Percentiles rank a stretch among this genome's conserved stretches.
Evolutionary conservation across 495 filamentous ascomycete genomes (phyloP).

Genomic region (Penicillium ochrochloron): DNA sequence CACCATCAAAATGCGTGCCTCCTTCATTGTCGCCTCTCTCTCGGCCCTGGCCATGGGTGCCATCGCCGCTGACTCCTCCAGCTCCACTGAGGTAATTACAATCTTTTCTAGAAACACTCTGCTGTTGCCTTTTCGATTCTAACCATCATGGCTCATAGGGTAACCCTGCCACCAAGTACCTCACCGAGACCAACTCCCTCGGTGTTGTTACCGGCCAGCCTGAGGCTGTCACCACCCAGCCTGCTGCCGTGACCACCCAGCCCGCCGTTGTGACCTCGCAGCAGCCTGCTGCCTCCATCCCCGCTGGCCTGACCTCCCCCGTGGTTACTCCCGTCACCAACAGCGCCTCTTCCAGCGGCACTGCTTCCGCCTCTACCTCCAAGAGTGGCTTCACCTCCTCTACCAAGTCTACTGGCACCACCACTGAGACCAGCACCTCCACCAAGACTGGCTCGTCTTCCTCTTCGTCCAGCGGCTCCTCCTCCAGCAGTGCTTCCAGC

Average conservation of each 20-base stretch:
- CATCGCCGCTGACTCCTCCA: constrained; percentile 19
- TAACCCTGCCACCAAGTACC: constrained; percentile 50
- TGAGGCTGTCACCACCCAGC: constrained; percentile 43
- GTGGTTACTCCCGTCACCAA: constrained; percentile 23
- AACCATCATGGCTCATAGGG: constrained; percentile 18
- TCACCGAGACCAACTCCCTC: constrained; percentile 57
- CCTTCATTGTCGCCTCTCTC: constrained; percentile 46
- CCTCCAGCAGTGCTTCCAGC: constrained; percentile 30
- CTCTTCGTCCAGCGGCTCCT: constrained; percentile 23
- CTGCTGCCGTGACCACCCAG: constrained; percentile 47
- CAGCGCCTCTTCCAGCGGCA: constrained; percentile 17
- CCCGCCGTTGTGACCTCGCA: constrained; percentile 50
- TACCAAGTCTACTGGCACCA: constrained; percentile 13
- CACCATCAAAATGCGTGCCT: constrained; percentile 45
- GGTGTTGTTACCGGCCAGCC: constrained; percentile 61
- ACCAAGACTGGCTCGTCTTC: constrained; percentile 23
- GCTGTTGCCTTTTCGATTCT: not conserved
- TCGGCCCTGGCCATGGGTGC: constrained; percentile 42
- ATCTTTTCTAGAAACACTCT: not conserved
- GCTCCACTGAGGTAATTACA: constrained; percentile 26
- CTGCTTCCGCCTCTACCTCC: constrained; percentile 7
- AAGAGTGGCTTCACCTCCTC: constrained; percentile 19
- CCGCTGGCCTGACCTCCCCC: constrained; percentile 48
- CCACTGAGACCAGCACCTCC: constrained; percentile 29
- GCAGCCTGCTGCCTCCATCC: constrained; percentile 49